Percentiles rank a stretch among this genome's conserved stretches.
Evolutionary conservation across 208 protist genomes (phyloP).

Genomic region (Trypanosoma rangeli): DNA sequence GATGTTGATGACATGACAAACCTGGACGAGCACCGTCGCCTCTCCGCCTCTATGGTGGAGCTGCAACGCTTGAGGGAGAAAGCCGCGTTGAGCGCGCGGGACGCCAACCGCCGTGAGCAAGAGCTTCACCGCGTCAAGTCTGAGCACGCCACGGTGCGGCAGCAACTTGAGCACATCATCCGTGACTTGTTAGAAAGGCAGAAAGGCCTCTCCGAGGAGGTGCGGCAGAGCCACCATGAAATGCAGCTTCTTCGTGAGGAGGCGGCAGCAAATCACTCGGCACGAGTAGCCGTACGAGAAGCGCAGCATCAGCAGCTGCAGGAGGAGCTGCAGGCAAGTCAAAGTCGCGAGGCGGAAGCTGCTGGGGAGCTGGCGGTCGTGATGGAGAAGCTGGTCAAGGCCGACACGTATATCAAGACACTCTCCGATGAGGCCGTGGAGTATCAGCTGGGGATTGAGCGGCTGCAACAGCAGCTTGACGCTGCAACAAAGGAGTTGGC

Average conservation of each 20-base stretch:
- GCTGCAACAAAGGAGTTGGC: background rate
- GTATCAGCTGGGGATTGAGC: constrained; percentile 22
- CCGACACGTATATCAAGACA: constrained; percentile 24
- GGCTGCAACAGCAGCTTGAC: constrained; percentile 11
- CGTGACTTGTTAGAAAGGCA: constrained; percentile 25
- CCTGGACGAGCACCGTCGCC: constrained; percentile 15
- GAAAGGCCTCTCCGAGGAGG: constrained; percentile 6
- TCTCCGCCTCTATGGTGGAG: constrained; percentile 16
- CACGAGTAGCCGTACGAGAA: background rate
- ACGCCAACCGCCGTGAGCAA: constrained; percentile 16
- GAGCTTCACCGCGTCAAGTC: constrained; percentile 9
- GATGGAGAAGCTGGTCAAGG: constrained; percentile 23
- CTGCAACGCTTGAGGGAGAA: constrained; percentile 8
- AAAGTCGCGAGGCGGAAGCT: constrained; percentile 6
- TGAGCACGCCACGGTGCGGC: constrained; percentile 9
- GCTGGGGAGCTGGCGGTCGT: constrained; percentile 12
- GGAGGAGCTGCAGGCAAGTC: constrained; percentile 5
- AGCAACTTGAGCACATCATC: constrained; percentile 18
- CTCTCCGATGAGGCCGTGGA: constrained; percentile 28
- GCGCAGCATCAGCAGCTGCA: background rate
- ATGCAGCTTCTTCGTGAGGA: constrained; percentile 5
- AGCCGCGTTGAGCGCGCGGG: background rate
- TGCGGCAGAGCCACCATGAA: constrained; percentile 2
- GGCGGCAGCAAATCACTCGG: background rate
- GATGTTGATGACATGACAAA: constrained; percentile 22